phyloP scores from a whole-genome alignment of 2,329 filamentous ascomycete species.

The Cercospora zeae-maydis region DNA sequence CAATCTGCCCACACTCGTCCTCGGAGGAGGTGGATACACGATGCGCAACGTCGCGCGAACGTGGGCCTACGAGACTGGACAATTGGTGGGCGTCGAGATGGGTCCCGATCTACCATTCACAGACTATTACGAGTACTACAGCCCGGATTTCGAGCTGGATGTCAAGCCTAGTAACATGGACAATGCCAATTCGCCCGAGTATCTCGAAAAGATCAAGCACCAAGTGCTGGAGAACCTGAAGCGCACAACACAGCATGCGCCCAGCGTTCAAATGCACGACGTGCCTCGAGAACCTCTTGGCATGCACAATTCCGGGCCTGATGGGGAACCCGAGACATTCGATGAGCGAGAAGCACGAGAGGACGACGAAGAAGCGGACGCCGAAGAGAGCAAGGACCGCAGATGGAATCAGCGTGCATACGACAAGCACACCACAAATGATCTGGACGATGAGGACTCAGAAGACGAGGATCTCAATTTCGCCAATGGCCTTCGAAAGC shows the following conservation, averaged over 20 bases:
- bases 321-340: constrained; percentile 45
- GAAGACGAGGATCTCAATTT: constrained; percentile 80
- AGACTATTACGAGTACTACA: constrained; percentile 86
- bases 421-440: constrained; percentile 67
- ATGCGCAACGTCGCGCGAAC: constrained; percentile 64
- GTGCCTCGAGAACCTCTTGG: constrained; percentile 57
- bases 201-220: constrained; percentile 63
- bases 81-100: constrained; percentile 80
- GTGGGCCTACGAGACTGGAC: constrained; percentile 66
- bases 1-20: constrained; percentile 60
- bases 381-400: constrained; percentile 79
- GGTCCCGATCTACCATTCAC: constrained; percentile 84
- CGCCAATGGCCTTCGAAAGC: constrained; percentile 67
- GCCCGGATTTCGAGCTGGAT: constrained; percentile 66
- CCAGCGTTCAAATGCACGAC: constrained; percentile 62
- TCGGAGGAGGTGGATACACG: constrained; percentile 67
- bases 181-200: constrained; percentile 65
- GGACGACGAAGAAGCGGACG: constrained; percentile 73
- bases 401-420: constrained; percentile 77
- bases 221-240: constrained; percentile 66
- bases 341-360: constrained; percentile 63
- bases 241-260: constrained; percentile 58
- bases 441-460: constrained; percentile 73
- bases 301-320: constrained; percentile 40
- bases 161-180: constrained; percentile 70